Base-by-base conservation (phyloP, 2,329 filamentous ascomycete species). In the Diaporthe eres region DNA sequence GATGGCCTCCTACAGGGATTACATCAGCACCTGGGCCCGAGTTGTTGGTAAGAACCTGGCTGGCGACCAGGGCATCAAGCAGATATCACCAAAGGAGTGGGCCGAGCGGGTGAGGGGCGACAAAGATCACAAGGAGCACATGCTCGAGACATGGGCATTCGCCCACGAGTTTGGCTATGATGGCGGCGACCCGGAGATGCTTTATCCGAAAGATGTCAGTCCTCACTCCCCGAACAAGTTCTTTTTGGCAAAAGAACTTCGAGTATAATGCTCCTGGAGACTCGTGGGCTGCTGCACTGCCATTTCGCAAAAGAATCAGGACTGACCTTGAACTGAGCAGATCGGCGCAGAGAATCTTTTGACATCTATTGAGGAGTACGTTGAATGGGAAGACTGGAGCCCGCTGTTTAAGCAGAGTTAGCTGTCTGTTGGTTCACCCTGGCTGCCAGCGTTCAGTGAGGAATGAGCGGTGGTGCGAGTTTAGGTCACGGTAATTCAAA, bases 121-220 rank as follows among this genome's bases (percentile, higher is more conserved):
- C n/a, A 17, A 61, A 28, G 13, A 44, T 9, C 60, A 63, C 8
- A 44, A 25, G n/a, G n/a, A 63, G 39, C 60, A 63, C 22, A 63
- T 63, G n/a, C 39, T 25, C 25, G 60, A 63, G n/a, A 63, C 60
- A 3, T 44, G 60, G 60, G 39, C 13, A 47, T 31, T 44, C 22
- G 39, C 39, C 8, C 39, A 19, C 3, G 60, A 63, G 25, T 47
- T 63, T 22, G 39, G 39, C 39, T 63, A 63, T 7, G 60, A 63
- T 31, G 60, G 39, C 8, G 60, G 25, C 4, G 60, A 63, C 60
- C 58, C 22, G 22, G 22, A 61, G 12, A 47, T 63, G 39, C 4
- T 63, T 7, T 25, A 47, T 63, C 60, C 60, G 15, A 63, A 63
- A 47, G 39, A 63, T 31, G 60, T 63, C 22, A 47, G 60, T 63